Evolutionary conservation across 2,329 filamentous ascomycete species (phyloP).

Genomic region (Colletotrichum neosansevieriae): DNA sequence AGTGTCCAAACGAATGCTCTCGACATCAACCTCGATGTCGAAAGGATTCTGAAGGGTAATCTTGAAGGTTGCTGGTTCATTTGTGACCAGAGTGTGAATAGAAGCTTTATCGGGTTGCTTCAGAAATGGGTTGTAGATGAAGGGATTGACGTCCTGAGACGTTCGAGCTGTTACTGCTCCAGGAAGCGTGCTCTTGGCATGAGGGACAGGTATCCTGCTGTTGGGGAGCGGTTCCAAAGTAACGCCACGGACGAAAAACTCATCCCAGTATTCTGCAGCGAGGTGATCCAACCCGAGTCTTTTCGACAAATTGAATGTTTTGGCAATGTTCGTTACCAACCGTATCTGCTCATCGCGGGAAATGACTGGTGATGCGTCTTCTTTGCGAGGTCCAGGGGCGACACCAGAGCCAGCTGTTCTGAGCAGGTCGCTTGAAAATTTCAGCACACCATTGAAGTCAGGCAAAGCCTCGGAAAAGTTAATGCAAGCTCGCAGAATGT

Average conservation of each 20-base stretch:
- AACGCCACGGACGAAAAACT: constrained; percentile 87
- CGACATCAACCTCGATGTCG: constrained; percentile 91
- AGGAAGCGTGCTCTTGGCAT: constrained; percentile 67
- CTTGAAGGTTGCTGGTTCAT: constrained; percentile 81
- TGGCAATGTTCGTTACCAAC: constrained; percentile 85
- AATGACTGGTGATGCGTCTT: constrained; percentile 78
- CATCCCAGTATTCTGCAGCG: constrained; percentile 94
- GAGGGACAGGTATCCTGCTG: constrained; percentile 73
- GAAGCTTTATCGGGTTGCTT: constrained; percentile 72
- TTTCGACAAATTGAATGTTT: constrained; percentile 82
- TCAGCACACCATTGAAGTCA: constrained; percentile 90
- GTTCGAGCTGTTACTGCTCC: constrained; percentile 62
- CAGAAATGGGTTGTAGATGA: constrained; percentile 94
- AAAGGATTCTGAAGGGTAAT: constrained; percentile 94
- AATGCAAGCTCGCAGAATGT: constrained; percentile 89
- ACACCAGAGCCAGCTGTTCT: constrained; percentile 85
- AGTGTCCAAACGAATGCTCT: constrained; percentile 80
- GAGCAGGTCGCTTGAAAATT: constrained; percentile 86
- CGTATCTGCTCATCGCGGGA: constrained; percentile 86
- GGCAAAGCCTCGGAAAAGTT: constrained; percentile 94
- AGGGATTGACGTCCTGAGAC: constrained; percentile 79
- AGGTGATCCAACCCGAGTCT: constrained; percentile 78
- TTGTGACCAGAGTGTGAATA: constrained; percentile 78
- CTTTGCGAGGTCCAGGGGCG: constrained; percentile 76
- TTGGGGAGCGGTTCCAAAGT: constrained; percentile 73